Conservation (phyloP, 176 grass and related monocot genomes). For the Triticum urartu region DNA sequence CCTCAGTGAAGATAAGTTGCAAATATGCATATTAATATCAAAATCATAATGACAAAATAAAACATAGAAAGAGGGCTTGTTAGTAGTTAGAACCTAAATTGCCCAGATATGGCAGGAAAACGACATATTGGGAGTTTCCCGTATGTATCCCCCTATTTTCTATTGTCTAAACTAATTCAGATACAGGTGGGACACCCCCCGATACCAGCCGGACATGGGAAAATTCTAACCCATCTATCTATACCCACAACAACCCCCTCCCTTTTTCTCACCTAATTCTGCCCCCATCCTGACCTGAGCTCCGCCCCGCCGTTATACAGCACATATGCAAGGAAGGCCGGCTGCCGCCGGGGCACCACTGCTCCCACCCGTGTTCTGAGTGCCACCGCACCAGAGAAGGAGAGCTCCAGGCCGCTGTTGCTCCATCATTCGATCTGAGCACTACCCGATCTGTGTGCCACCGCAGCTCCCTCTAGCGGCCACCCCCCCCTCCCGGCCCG, state of each 20-base stretch:
- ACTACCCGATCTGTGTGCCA: too few species aligned
- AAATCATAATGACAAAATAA: neutral
- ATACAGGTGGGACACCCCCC: neutral
- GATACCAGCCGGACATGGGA: neutral
- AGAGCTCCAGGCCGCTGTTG: neutral
- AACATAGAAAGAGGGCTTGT: neutral
- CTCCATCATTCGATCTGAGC: neutral
- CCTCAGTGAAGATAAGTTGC: neutral
- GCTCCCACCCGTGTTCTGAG: neutral
- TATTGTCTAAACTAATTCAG: neutral
- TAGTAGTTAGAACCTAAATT: neutral
- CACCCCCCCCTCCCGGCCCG: too few species aligned
- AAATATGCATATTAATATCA: slow-evolving; percentile 7
- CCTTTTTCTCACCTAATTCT: neutral
- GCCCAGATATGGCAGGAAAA: neutral
- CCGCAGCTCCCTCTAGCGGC: neutral
- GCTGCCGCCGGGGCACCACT: neutral
- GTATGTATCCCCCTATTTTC: neutral
- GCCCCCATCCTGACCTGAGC: neutral
- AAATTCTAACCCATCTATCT: neutral
- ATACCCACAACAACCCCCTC: neutral
- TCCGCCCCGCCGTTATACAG: neutral
- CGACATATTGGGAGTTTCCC: neutral
- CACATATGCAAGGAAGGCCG: neutral
- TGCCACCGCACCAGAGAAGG: neutral